phyloP scores from a whole-genome alignment of 2,329 filamentous ascomycete species.

The Claviceps citrina region DNA sequence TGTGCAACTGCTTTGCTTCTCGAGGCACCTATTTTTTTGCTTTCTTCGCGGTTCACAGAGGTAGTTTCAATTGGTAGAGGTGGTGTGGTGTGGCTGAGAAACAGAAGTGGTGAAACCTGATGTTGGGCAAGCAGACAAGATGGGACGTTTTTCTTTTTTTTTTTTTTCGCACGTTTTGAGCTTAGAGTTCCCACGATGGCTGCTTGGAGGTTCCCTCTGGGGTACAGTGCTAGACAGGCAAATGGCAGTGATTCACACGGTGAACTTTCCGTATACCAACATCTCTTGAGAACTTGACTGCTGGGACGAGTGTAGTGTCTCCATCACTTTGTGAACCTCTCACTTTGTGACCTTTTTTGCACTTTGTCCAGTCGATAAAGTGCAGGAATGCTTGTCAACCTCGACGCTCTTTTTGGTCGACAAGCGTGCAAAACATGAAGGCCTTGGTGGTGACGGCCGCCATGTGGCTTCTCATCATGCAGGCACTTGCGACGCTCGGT shows the following conservation, averaged over 20 bases:
- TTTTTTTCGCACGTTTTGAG: too few species aligned
- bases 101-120: neutral
- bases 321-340: too few species aligned
- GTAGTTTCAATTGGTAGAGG: neutral
- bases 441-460: neutral
- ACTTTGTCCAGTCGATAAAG: too few species aligned
- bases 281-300: too few species aligned
- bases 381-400: too few species aligned
- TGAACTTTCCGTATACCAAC: too few species aligned
- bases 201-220: neutral
- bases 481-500: neutral
- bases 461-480: conserved; percentile 5
- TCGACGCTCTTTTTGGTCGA: too few species aligned
- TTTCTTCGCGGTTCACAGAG: too few species aligned
- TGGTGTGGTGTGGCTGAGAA: neutral
- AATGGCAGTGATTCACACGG: neutral
- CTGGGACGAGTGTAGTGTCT: too few species aligned
- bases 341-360: too few species aligned
- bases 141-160: neutral
- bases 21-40: too few species aligned
- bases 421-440: neutral
- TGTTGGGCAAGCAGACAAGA: neutral
- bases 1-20: too few species aligned
- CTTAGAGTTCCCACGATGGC: neutral
- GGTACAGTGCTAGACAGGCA: neutral